These are phyloP conservation scores for Funneliformis caledonium DNA, from an alignment of 371 early-diverging fungal species.

Conservation along the genomic window DNA sequence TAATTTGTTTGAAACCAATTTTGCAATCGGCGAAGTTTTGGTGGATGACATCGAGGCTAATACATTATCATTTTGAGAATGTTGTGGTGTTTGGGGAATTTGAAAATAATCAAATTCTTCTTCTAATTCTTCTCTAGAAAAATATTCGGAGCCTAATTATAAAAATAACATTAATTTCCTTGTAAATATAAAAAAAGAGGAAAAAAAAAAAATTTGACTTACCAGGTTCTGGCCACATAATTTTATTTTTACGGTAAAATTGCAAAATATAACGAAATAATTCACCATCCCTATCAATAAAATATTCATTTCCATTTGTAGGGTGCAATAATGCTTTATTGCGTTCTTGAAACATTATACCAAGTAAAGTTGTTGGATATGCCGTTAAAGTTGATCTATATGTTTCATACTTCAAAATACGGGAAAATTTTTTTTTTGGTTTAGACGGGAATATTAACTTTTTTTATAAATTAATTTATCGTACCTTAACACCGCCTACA, in stretches of 20 bases:
- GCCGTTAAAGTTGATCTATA: conserved; percentile 9
- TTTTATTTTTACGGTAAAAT: conserved; percentile 35
- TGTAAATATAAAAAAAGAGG: not conserved
- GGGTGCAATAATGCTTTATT: conserved; percentile 3
- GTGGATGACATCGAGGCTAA: not conserved
- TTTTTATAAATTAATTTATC: not conserved
- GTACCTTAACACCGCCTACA: conserved; percentile 38
- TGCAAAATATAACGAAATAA: conserved; percentile 33
- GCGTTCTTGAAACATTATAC: conserved; percentile 20
- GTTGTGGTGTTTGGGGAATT: not conserved
- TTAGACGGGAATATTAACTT: not conserved
- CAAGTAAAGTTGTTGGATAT: conserved; percentile 10
- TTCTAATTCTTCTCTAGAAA: conserved; percentile 24
- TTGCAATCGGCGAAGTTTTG: not conserved
- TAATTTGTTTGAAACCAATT: conserved; percentile 1
- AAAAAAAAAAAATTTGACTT: not conserved
- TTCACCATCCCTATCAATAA: conserved; percentile 34
- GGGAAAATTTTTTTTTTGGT: not conserved
- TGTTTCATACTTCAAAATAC: conserved; percentile 8
- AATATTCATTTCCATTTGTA: conserved; percentile 25
- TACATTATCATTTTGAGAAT: not conserved
- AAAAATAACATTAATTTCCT: not conserved
- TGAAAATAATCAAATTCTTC: conserved; percentile 37
- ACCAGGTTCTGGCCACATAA: conserved; percentile 19
- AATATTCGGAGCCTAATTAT: not conserved